Evolutionary conservation across 2,329 filamentous ascomycete genomes (phyloP).

Genomic region (Fusarium coicis): DNA sequence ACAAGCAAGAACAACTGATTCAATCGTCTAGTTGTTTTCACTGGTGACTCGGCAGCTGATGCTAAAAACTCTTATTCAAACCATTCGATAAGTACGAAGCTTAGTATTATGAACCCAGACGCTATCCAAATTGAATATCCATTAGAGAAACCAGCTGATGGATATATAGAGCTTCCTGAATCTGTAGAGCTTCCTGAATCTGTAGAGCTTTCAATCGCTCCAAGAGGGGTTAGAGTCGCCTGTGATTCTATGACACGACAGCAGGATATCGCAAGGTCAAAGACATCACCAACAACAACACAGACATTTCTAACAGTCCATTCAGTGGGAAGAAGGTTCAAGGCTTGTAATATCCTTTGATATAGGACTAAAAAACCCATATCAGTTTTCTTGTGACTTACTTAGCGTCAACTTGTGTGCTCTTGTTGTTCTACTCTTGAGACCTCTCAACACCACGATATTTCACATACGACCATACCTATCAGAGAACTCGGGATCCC

Average conservation of each 20-base stretch:
- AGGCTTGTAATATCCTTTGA: not conserved
- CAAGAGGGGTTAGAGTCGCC: not conserved
- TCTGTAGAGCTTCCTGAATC: not conserved
- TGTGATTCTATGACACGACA: too few relatives aligned
- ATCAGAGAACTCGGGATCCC: conserved; percentile 4
- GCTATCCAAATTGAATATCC: not conserved
- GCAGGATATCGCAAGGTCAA: not conserved
- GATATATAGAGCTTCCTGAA: too few relatives aligned
- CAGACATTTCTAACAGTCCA: not conserved
- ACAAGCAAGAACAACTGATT: accelerated
- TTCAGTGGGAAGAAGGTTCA: too few relatives aligned
- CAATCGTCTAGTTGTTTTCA: not conserved
- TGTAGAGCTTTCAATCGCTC: not conserved
- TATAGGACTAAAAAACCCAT: too few relatives aligned
- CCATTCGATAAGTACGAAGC: not conserved
- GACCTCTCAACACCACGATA: not conserved
- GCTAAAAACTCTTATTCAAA: not conserved
- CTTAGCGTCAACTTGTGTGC: not conserved
- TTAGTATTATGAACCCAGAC: not conserved
- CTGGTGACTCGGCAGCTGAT: not conserved
- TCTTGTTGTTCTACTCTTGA: not conserved
- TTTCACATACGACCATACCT: conserved; percentile 5
- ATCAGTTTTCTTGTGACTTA: not conserved
- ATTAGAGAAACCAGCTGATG: too few relatives aligned
- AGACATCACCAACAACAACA: not conserved